Base-by-base conservation (phyloP, 2,329 filamentous ascomycete genomes). In the Didymella sp. region DNA sequence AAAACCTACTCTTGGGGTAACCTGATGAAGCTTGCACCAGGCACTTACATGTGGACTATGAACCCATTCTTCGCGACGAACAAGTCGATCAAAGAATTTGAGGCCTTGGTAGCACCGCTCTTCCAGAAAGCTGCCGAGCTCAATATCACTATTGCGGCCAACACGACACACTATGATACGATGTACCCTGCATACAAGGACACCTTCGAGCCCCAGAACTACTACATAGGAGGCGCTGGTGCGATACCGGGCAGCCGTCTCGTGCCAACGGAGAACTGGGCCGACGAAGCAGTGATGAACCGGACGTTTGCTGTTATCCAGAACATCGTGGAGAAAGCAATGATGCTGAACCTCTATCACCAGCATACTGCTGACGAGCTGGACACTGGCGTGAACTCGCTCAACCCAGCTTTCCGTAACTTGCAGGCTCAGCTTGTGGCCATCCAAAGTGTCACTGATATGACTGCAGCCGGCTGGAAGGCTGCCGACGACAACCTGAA, bases 221-320 rank as follows among this genome's bases (percentile, higher is more conserved):
- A 64, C 25, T 45, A 61, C 2, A 66, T 76, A 22, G 77, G 76
- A 8, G 62, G 60, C 6, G 62, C 65, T 4, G 70, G 66, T 12
- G 56, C 74, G 2, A 70, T 72, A 6, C 71, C 72, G 15, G 66
- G 63, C 0, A 76, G 71, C 31, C 73, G 76, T 11, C 62, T 79
- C 4, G 52, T 79, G 0, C 76, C 77, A 4, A 61, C 64, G 1
- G 58, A 67, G 11, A 72, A 73, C 43, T 73, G 77, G 45, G 61
- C 63, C 0, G 62, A 71, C 13, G 55, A 68, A 0, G 60, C 69
- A 4, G 72, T 60, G 58, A 66, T 57, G 55, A 67, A 58, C 60
- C 59, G 61, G 45, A 68, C 71, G 2, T 65, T 76, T 44, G 58
- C 68, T 55, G 64, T 67, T 0, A 19, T 74, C 1, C 58, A 54